A percentile compares a stretch with the other conserved stretches of the same genome.
Evolutionary conservation across 1,139 yeast species (phyloP).

Genomic region (Diutina ranongensis): DNA sequence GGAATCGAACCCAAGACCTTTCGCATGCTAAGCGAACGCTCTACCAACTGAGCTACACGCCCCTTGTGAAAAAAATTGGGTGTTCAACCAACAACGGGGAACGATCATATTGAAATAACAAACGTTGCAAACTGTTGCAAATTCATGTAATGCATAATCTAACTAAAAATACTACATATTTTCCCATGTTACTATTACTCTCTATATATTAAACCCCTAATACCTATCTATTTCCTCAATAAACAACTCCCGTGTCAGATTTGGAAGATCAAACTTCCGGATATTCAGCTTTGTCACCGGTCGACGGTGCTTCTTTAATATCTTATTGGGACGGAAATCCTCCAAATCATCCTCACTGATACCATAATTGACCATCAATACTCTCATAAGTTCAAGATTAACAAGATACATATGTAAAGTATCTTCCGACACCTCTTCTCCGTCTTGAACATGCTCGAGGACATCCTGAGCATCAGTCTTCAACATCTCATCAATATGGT

Average conservation of each 20-base stretch:
- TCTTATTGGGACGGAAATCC: background rate
- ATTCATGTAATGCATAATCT: too few relatives aligned
- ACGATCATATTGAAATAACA: too few relatives aligned
- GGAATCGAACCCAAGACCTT: background rate
- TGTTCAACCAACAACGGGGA: too few relatives aligned
- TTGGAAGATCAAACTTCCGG: background rate
- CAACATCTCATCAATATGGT: background rate
- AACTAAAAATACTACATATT: too few relatives aligned
- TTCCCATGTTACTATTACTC: too few relatives aligned
- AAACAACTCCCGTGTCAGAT: background rate
- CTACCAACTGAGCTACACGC: background rate
- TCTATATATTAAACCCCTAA: too few relatives aligned
- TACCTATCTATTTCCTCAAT: conserved; percentile 2
- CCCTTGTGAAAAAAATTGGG: too few relatives aligned
- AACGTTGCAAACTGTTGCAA: too few relatives aligned
- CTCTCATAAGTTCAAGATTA: background rate
- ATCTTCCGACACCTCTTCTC: background rate
- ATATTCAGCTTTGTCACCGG: background rate
- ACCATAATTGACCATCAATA: background rate
- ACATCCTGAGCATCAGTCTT: background rate
- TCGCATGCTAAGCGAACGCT: background rate
- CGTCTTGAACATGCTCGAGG: background rate
- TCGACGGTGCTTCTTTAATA: background rate
- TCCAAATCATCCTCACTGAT: background rate
- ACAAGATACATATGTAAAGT: background rate